Evolutionary conservation across 1,139 yeast genomes (phyloP), one percentile per base, ranked within the genome.

Genomic region (Maudiozyma humilis): DNA sequence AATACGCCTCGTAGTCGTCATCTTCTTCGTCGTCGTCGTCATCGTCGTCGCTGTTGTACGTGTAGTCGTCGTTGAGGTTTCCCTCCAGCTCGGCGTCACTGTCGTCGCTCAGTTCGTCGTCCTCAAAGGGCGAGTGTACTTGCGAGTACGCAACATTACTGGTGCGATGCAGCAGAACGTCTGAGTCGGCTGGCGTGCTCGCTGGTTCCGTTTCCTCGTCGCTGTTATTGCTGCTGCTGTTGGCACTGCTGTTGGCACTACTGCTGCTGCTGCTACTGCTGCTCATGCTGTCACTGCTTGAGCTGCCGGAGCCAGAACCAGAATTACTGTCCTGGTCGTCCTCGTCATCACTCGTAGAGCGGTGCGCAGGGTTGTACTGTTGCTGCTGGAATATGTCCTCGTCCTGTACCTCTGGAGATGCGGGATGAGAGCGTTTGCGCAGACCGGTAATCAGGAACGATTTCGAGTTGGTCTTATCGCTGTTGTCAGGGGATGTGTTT

Each of bases 1-100:
- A 64, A 40, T 67, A 60, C 12, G 62, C 64, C 17, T 52, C 59
- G 32, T 54, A 62, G 19, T 54, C 55, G 8, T 54, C 55, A n/a
- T 49, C 47, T 33, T 48, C 37, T 25, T 32, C 17, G 12, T 36
- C 55, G 35, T 47, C 51, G 25, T 56, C 54, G 17, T 53, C 58
- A 32, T 46, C 53, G 14, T 53, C 54, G 32, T 37, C 16, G 6
- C 32, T 55, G 35, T 47, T 51, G 30, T 57, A 53, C 16, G 53
- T 57, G 31, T 46, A 52, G 15, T 53, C 54, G 13, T 52, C 54
- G 32, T 49, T 54, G 20, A 45, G 42, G 20, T 50, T 54, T n/a
- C 48, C 54, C 36, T 56, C 57, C n/a, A 38, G 32, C 12, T 53
- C 60, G 16, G 55, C 57, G 33, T 54, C 59, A 16, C 53, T 52